Evolutionary conservation across 352 stramenopile species (phyloP), one percentile per base, ranked within the genome.

Genomic region (Phytophthora cactorum): DNA sequence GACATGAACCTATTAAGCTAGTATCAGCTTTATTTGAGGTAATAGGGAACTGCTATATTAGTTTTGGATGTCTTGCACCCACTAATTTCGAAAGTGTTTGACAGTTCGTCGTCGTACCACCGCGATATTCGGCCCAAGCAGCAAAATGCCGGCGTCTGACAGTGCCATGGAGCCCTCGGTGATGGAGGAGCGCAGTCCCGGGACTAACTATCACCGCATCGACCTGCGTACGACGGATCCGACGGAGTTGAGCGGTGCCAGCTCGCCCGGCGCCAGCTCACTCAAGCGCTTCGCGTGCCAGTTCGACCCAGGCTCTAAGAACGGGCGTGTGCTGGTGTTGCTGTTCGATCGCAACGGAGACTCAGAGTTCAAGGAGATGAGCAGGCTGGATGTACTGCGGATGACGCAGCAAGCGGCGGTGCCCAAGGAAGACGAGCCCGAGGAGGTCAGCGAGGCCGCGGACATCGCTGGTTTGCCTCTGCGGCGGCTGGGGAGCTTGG

Each of bases 261-360:
- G 61, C 12, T 74, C 74, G 4, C 52, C 63, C 4, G 67, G 67
- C 15, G 31, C 52, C 39, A 76, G 68, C 50, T 70, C 67, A 5
- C 46, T 69, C 15, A 79, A 80, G 64, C 68, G 72, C 31, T 82
- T 80, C 43, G 65, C 68, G 15, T 82, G 75, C 55, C 68, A 78
- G 45, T 82, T 82, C 49, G 72, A 82, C 39, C 74, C 74, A n/a
- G 72, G 67, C 59, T 68, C 63, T 31, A 78, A 70, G 52, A 81
- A 79, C 9, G 74, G 74, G 9, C 74, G 67, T 38, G 63, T 76
- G 3, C 50, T 75, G n/a, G 74, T 89, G 53, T 66, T 90, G 15
- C 72, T 75, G 4, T 92, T 92, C 54, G 81, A 90, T 59, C 49
- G 59, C 34, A 59, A 84, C 4, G 78, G 83, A 5, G 73, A 88